Evolutionary conservation across 2,329 filamentous ascomycete genomes (phyloP).

Genomic region (Metarhizium album): DNA sequence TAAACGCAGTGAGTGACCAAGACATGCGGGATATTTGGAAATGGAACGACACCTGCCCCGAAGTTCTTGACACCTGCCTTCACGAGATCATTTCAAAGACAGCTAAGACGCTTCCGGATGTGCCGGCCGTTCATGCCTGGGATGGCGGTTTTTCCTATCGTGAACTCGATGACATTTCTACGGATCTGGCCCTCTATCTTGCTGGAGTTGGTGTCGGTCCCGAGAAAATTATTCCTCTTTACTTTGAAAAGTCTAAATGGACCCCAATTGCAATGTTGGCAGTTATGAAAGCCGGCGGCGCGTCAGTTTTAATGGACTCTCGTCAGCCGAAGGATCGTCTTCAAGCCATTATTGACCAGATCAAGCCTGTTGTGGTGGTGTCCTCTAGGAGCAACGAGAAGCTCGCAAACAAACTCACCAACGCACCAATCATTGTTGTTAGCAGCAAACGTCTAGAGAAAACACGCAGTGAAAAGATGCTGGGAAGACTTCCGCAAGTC

Average conservation of each 20-base stretch:
- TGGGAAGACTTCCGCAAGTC: neutral
- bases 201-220: constrained; percentile 3
- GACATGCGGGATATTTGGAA: constrained; percentile 8
- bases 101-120: constrained; percentile 2
- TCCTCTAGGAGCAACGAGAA: constrained; percentile 7
- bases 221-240: constrained; percentile 1
- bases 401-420: constrained; percentile 5
- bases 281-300: constrained; percentile 4
- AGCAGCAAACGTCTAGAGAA: neutral
- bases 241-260: constrained; percentile 8
- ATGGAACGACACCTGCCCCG: constrained; percentile 3
- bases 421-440: neutral
- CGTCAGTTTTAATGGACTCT: constrained; percentile 8
- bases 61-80: constrained; percentile 1
- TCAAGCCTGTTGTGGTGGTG: constrained; percentile 11
- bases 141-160: constrained; percentile 31
- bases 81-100: constrained; percentile 3
- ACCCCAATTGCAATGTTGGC: constrained; percentile 4
- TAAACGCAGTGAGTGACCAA: neutral
- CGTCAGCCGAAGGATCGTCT: constrained; percentile 10
- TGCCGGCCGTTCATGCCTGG: constrained; percentile 8
- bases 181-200: constrained; percentile 6
- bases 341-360: constrained; percentile 10
- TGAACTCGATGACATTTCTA: constrained; percentile 15
- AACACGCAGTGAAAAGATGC: neutral